A percentile compares a stretch with the other conserved stretches of the same genome.
These are phyloP conservation scores for Lactarius sp. DNA, from an alignment of 768 basidiomycete species.

Conservation along the genomic window DNA sequence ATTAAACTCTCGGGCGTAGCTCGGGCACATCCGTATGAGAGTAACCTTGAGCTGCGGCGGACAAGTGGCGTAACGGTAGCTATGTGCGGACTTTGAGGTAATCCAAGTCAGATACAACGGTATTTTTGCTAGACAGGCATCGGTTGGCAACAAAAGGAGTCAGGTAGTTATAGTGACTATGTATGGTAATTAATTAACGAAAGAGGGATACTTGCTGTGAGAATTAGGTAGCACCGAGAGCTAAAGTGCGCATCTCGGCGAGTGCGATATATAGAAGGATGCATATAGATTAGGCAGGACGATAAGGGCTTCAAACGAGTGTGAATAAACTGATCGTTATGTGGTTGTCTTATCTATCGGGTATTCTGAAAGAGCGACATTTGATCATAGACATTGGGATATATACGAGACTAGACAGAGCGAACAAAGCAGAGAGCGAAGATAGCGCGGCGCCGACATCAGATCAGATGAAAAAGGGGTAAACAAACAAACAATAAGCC, in stretches of 20 bases:
- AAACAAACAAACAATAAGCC: background rate
- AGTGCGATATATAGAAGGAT: background rate
- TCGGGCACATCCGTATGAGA: background rate
- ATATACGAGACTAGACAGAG: background rate
- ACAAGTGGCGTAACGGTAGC: slow-evolving; percentile 7
- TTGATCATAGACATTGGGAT: slow-evolving; percentile 8
- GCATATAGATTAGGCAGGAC: slow-evolving; percentile 4
- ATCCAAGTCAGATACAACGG: slow-evolving; percentile 5
- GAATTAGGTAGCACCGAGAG: background rate
- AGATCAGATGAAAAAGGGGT: background rate
- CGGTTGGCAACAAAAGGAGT: slow-evolving; percentile 17
- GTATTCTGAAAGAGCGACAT: background rate
- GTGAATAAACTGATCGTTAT: slow-evolving; percentile 5
- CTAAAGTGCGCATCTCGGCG: slow-evolving; percentile 1
- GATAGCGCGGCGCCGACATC: slow-evolving; percentile 14
- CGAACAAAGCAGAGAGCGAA: slow-evolving; percentile 1
- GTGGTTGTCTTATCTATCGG: slow-evolving; percentile 9
- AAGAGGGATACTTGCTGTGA: background rate
- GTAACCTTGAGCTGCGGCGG: background rate
- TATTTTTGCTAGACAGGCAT: background rate
- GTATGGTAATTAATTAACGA: slow-evolving; percentile 10
- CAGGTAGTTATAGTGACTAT: slow-evolving; percentile 21
- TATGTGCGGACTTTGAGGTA: background rate
- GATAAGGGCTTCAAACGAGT: slow-evolving; percentile 6
- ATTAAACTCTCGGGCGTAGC: background rate